phyloP scores from a whole-genome alignment of 78 protist genomes.

The Dictyostelium discoideum region DNA sequence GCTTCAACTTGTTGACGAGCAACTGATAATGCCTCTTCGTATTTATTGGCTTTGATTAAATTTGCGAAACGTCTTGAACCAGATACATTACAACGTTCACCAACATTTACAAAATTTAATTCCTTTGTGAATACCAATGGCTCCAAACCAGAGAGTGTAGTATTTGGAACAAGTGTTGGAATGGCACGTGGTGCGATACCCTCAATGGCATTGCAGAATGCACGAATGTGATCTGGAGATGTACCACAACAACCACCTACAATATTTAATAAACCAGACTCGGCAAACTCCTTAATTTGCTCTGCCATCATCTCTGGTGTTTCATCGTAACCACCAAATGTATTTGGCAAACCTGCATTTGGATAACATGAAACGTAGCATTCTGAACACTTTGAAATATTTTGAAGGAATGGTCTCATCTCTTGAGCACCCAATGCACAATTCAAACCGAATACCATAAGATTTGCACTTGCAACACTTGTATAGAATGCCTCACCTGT shows the following conservation, averaged over 20 bases:
- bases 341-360: conserved; percentile 98
- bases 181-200: conserved; percentile 48
- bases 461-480: conserved; percentile 83
- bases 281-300: conserved; percentile 84
- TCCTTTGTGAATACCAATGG: conserved; percentile 77
- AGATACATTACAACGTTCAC: conserved; percentile 99
- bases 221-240: conserved; percentile 96
- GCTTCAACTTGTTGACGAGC: conserved; percentile 95
- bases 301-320: conserved; percentile 93
- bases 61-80: conserved; percentile 96
- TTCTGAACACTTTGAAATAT: conserved; percentile 73
- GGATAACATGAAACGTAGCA: conserved; percentile 91
- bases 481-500: conserved; percentile 96
- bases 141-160: conserved; percentile 93
- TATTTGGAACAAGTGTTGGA: conserved; percentile 20
- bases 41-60: conserved; percentile 90
- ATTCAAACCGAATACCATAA: conserved; percentile 95
- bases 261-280: conserved; percentile 92
- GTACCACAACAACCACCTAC: conserved; percentile 99
- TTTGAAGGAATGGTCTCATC: conserved; percentile 93
- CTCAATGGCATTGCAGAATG: conserved; percentile 80
- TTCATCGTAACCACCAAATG: conserved; percentile 97
- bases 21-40: conserved; percentile 91
- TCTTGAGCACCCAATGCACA: conserved; percentile 98
- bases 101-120: conserved; percentile 95